Percentiles rank a stretch among this genome's conserved stretches.
These are phyloP conservation scores for Kwoniella shivajii DNA, from an alignment of 1,284 basidiomycete genomes.

Conservation along the genomic window DNA sequence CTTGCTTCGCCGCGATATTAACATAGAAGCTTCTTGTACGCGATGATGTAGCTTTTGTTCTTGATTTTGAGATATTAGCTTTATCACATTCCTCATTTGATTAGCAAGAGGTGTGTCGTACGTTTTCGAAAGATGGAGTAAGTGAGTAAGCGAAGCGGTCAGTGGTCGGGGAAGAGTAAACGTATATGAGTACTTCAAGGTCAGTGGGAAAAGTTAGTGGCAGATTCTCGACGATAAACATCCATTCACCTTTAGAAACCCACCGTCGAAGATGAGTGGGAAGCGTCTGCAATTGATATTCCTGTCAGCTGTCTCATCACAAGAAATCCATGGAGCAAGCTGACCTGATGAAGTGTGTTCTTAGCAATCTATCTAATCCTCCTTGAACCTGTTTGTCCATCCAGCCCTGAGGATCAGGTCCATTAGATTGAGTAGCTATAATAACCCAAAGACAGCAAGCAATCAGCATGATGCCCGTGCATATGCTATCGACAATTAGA, in stretches of 20 bases:
- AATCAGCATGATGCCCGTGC: too few species aligned
- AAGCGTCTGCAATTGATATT: slow-evolving; percentile 19
- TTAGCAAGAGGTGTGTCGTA: slow-evolving; percentile 4
- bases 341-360: slow-evolving; percentile 16
- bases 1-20: neutral
- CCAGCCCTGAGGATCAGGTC: too few species aligned
- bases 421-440: too few species aligned
- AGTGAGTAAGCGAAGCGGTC: slow-evolving; percentile 1
- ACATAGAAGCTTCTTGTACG: neutral
- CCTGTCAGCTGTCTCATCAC: neutral
- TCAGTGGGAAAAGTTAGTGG: too few species aligned
- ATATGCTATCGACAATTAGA: too few species aligned
- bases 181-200: neutral
- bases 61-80: neutral
- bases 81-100: neutral
- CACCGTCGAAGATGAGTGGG: slow-evolving; percentile 23
- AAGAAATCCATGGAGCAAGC: neutral
- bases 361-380: neutral
- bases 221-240: neutral
- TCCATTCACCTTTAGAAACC: slow-evolving; percentile 3
- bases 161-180: neutral
- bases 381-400: neutral
- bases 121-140: neutral
- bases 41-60: neutral
- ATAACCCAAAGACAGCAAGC: too few species aligned